These are phyloP conservation scores for Microdochium paspali DNA, from an alignment of 2,329 filamentous ascomycete genomes.

Conservation along the genomic window DNA sequence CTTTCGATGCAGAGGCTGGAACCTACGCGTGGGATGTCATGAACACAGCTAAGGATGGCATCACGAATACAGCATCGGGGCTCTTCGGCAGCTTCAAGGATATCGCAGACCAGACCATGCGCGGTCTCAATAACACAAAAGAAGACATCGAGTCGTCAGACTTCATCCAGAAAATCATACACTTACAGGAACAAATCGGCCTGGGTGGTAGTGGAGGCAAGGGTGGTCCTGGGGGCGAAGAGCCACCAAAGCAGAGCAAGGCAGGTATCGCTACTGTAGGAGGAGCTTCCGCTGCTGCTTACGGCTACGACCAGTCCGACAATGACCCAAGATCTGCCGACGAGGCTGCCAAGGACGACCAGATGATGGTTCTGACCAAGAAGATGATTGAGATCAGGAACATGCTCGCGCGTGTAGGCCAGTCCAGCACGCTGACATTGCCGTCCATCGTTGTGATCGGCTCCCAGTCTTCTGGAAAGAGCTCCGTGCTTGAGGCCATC, in stretches of 20 bases:
- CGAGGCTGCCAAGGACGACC: conserved; percentile 75
- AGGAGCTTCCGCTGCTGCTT: conserved; percentile 66
- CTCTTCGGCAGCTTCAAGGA: conserved; percentile 64
- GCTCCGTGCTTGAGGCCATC: conserved; percentile 91
- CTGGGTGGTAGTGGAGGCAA: conserved; percentile 33
- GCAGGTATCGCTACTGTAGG: conserved; percentile 52
- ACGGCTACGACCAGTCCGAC: conserved; percentile 66
- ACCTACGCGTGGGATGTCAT: conserved; percentile 58
- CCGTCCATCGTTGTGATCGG: conserved; percentile 99
- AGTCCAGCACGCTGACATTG: conserved; percentile 78
- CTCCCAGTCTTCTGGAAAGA: conserved; percentile 96
- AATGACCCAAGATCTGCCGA: conserved; percentile 53
- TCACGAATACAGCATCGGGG: conserved; percentile 57
- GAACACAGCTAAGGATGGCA: conserved; percentile 61
- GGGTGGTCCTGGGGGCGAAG: conserved; percentile 37
- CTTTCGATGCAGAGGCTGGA: conserved; percentile 29
- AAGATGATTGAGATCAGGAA: conserved; percentile 99
- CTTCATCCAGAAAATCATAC: conserved; percentile 71
- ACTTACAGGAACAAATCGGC: conserved; percentile 49
- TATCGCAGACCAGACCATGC: conserved; percentile 68
- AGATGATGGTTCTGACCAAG: conserved; percentile 98
- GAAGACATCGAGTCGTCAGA: conserved; percentile 60
- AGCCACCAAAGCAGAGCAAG: conserved; percentile 50
- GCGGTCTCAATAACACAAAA: conserved; percentile 77
- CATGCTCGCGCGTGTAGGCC: conserved; percentile 83